Evolutionary conservation across 139 green algal genomes (phyloP).

Genomic region (Micromonas commoda): DNA sequence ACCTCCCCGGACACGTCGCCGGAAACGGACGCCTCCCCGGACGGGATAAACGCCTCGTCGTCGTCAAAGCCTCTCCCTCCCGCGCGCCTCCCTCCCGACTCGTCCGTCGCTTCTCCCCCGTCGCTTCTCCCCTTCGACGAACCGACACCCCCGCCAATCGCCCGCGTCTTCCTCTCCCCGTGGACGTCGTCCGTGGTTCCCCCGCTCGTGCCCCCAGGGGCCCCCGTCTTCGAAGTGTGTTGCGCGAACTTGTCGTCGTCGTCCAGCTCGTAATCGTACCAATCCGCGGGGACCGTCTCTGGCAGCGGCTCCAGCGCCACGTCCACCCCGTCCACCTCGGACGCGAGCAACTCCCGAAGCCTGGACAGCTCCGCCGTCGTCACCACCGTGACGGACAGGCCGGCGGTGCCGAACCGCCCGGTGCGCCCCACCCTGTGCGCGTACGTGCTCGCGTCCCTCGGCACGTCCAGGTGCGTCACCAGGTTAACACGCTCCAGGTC

Average conservation of each 20-base stretch:
- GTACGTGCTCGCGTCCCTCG: slow-evolving; percentile 36
- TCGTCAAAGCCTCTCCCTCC: too few species aligned
- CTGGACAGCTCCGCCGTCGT: not conserved
- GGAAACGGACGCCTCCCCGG: too few species aligned
- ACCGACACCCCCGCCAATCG: too few species aligned
- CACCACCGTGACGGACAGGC: slow-evolving; percentile 77
- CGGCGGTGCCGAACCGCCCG: slow-evolving; percentile 66
- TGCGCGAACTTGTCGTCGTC: not conserved
- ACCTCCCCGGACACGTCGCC: too few species aligned
- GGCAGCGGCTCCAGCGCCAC: not conserved
- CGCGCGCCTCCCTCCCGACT: too few species aligned
- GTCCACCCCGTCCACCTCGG: not conserved
- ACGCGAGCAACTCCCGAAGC: not conserved
- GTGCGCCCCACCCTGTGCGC: slow-evolving; percentile 83
- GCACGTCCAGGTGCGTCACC: slow-evolving; percentile 13
- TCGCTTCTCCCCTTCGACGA: too few species aligned
- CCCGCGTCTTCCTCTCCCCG: too few species aligned
- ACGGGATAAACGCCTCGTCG: too few species aligned
- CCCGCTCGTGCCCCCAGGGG: too few species aligned
- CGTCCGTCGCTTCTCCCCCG: too few species aligned
- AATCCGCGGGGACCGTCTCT: not conserved
- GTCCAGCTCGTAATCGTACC: slow-evolving; percentile 15
- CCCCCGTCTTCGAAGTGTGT: not conserved
- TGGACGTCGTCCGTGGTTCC: too few species aligned
- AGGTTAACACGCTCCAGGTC: slow-evolving; percentile 19